phyloP scores from a whole-genome alignment of 2,329 filamentous ascomycete species.

The Aureobasidium melanogenum region DNA sequence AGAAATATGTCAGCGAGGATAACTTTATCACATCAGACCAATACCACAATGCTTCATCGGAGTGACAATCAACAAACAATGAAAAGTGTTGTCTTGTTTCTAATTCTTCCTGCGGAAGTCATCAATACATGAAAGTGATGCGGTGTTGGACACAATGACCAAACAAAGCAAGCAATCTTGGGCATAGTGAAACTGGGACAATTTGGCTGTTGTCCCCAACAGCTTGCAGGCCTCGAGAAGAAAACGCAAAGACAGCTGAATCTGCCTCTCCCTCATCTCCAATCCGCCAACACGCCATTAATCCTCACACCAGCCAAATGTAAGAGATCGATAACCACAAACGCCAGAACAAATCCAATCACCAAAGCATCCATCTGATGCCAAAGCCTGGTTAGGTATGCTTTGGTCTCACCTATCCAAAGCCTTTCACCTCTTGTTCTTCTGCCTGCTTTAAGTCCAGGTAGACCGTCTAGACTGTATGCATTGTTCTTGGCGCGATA shows the following conservation, averaged over 20 bases:
- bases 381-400: conserved; percentile 14
- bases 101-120: no score
- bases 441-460: conserved; percentile 47
- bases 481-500: conserved; percentile 52
- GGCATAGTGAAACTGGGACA: no score
- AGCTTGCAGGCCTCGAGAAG: neutral
- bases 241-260: no score
- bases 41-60: no score
- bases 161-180: neutral
- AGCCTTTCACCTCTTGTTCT: conserved; percentile 41
- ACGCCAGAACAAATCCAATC: conserved; percentile 16
- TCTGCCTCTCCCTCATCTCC: neutral
- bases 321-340: conserved; percentile 11
- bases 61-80: no score
- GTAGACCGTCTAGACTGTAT: conserved; percentile 50
- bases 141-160: no score
- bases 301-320: neutral
- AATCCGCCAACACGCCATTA: neutral
- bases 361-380: conserved; percentile 21
- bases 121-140: no score
- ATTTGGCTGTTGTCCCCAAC: neutral
- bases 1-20: no score
- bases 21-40: no score
- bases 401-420: conserved; percentile 32
- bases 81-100: no score